Percentiles rank a stretch among this genome's conserved stretches.
Evolutionary conservation across 2,329 filamentous ascomycete genomes (phyloP).

Genomic region (Mycosphaerelloides madeirae): DNA sequence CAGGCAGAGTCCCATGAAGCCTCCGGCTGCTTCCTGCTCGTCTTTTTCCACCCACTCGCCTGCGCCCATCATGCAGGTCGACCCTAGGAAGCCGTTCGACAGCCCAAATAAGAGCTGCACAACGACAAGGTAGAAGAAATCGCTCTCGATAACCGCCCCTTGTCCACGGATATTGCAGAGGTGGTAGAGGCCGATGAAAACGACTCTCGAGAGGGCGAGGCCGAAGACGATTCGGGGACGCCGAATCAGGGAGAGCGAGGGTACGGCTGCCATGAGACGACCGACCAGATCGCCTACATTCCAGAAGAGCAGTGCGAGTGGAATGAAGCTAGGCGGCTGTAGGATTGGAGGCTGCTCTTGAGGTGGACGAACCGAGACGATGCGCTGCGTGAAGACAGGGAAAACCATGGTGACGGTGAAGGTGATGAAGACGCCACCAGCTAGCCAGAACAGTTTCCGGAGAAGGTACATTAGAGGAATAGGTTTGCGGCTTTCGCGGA

Average conservation of each 20-base stretch:
- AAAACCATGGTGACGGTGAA: slow-evolving; percentile 90
- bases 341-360: slow-evolving; percentile 55
- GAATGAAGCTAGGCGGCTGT: slow-evolving; percentile 74
- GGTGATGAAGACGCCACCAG: slow-evolving; percentile 71
- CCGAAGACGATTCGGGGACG: slow-evolving; percentile 64
- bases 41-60: slow-evolving; percentile 73
- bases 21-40: slow-evolving; percentile 82
- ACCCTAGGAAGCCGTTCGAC: slow-evolving; percentile 81
- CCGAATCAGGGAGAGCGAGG: slow-evolving; percentile 53
- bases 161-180: slow-evolving; percentile 81
- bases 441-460: slow-evolving; percentile 72
- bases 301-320: slow-evolving; percentile 87
- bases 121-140: slow-evolving; percentile 79
- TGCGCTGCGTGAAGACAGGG: slow-evolving; percentile 73
- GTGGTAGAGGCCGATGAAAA: slow-evolving; percentile 78
- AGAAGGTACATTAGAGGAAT: slow-evolving; percentile 63
- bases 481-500: slow-evolving; percentile 13
- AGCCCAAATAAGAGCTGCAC: slow-evolving; percentile 81
- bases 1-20: slow-evolving; percentile 91
- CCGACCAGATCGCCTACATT: slow-evolving; percentile 82
- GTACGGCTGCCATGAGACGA: slow-evolving; percentile 60
- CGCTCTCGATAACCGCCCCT: slow-evolving; percentile 70
- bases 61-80: slow-evolving; percentile 87
- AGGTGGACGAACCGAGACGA: slow-evolving; percentile 40
- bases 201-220: slow-evolving; percentile 59